phyloP scores from a whole-genome alignment of 2,329 filamentous ascomycete species.

The Fusarium chuoi region DNA sequence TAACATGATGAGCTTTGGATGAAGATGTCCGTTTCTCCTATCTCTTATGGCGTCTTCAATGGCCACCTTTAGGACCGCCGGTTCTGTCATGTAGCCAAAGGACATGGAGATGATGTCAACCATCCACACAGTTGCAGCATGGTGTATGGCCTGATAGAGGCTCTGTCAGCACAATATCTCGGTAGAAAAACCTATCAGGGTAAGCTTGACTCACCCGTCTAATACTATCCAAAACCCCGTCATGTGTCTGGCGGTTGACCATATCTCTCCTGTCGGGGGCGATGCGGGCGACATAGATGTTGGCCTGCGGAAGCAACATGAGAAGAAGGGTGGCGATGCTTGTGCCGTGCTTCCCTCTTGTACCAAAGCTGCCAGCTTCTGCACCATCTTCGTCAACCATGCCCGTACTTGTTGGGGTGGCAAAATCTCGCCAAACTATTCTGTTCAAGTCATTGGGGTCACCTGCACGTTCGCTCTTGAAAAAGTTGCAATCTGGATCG shows the following conservation, averaged over 20 bases:
- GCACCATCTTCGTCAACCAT: neutral
- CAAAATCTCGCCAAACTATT: rapidly evolving
- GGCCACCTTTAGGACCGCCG: rapidly evolving
- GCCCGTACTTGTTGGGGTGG: rapidly evolving
- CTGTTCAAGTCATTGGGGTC: neutral
- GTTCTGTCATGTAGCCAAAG: neutral
- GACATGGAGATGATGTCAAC: neutral
- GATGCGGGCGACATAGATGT: neutral
- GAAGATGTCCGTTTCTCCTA: neutral
- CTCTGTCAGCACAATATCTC: rapidly evolving
- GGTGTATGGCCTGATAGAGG: neutral
- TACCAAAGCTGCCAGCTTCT: rapidly evolving
- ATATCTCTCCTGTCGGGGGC: rapidly evolving
- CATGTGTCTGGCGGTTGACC: rapidly evolving
- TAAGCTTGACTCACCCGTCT: neutral
- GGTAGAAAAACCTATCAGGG: neutral
- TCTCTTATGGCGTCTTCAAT: neutral
- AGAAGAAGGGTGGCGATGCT: neutral
- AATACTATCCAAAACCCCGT: neutral
- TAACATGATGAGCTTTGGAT: neutral
- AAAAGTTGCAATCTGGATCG: neutral
- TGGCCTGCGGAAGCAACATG: neutral
- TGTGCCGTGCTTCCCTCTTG: neutral
- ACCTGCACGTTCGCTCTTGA: neutral
- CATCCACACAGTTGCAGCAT: neutral